Conservation (phyloP, 345 rosid genomes). For the Leavenworthia alabamica region DNA sequence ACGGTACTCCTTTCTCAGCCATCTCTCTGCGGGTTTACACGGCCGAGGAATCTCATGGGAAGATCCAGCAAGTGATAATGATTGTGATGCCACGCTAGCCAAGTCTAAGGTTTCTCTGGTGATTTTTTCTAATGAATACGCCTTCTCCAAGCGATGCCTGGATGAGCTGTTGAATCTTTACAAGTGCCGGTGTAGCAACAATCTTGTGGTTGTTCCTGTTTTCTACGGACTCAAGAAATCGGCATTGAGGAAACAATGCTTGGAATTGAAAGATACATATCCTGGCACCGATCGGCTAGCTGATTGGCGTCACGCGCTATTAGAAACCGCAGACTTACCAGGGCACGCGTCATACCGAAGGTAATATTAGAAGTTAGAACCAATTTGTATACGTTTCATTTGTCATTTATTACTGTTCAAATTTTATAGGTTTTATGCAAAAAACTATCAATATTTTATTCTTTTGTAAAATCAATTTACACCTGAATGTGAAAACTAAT, state of each 20-base stretch:
- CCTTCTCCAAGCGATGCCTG: background rate
- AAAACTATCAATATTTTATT: too few relatives aligned
- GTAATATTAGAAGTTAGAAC: background rate
- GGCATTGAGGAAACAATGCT: conserved; percentile 1
- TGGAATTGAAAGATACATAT: background rate
- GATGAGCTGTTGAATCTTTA: background rate
- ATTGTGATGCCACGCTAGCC: background rate
- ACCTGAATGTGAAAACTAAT: too few relatives aligned
- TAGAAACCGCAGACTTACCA: conserved; percentile 5
- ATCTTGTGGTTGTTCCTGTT: background rate
- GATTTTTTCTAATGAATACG: background rate
- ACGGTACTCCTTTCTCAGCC: conserved; percentile 14
- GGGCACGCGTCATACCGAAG: conserved; percentile 6
- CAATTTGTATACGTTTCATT: background rate
- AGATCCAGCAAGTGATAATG: background rate
- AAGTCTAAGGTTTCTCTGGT: background rate
- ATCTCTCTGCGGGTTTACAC: background rate
- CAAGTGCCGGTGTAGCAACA: background rate
- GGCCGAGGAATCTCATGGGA: background rate
- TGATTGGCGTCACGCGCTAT: background rate
- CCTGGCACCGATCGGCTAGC: background rate
- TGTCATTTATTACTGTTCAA: background rate
- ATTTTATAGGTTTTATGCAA: too few relatives aligned
- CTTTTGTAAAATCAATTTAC: too few relatives aligned
- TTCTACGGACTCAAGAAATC: conserved; percentile 8